Percentiles rank a stretch among this genome's conserved stretches.
Evolutionary conservation across 495 filamentous ascomycete species (phyloP).

Genomic region (Barbatosphaeria neglecta): DNA sequence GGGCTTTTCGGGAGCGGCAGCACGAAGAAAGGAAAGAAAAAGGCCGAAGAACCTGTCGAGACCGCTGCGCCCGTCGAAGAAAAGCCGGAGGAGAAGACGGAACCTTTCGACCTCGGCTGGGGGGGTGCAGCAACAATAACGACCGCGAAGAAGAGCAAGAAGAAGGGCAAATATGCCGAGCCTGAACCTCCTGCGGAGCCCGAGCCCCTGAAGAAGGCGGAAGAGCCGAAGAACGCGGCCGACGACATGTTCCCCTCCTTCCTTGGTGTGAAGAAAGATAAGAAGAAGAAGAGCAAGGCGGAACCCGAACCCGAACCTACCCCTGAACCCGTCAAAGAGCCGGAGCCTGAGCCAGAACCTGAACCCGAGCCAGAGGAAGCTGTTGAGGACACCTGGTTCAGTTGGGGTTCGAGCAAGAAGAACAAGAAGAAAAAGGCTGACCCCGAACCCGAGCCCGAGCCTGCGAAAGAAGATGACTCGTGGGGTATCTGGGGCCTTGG

Average conservation of each 20-base stretch:
- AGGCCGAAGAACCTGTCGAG: background rate
- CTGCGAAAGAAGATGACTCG: background rate
- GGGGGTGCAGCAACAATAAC: no score
- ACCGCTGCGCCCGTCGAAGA: background rate
- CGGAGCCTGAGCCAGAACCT: conserved; percentile 5
- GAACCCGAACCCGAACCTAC: background rate
- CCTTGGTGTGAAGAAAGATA: conserved; percentile 4
- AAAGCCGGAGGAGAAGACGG: background rate
- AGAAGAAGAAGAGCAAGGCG: conserved; percentile 8
- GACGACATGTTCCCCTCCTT: conserved; percentile 3
- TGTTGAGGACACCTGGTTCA: no score
- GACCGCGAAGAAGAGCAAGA: conserved; percentile 5
- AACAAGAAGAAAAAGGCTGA: background rate
- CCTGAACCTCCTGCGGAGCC: background rate
- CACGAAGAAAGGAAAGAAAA: conserved; percentile 1
- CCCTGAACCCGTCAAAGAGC: background rate
- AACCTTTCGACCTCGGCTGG: conserved; percentile 3
- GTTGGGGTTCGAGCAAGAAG: background rate
- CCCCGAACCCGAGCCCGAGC: conserved; percentile 2
- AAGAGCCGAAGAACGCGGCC: conserved; percentile 15
- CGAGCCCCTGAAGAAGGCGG: background rate
- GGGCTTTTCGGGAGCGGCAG: background rate
- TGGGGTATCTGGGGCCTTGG: no score
- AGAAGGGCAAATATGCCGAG: conserved; percentile 8
- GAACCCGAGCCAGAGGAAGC: conserved; percentile 7